Percentiles rank a stretch among this genome's conserved stretches.
These are phyloP conservation scores for Micractinium conductrix DNA, from an alignment of 139 green algal species.

Conservation along the genomic window DNA sequence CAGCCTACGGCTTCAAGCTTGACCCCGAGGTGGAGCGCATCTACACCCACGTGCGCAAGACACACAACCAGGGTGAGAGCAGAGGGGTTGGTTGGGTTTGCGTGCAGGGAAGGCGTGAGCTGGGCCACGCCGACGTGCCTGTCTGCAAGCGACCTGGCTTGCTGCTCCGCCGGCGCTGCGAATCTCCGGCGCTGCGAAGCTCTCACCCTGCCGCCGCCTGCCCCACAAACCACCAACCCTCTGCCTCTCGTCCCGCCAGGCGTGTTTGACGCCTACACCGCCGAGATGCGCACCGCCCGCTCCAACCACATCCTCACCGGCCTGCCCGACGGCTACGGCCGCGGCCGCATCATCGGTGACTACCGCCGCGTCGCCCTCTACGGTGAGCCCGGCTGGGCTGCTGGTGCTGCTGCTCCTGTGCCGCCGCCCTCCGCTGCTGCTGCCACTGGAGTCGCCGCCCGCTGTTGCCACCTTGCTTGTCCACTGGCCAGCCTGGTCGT, in stretches of 20 bases:
- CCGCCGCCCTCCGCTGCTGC: too few relatives aligned
- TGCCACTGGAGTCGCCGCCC: too few relatives aligned
- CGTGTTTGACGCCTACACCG: constrained; percentile 82
- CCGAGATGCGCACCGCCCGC: constrained; percentile 73
- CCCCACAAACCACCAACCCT: neutral
- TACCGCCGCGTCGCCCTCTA: constrained; percentile 83
- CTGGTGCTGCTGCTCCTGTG: neutral
- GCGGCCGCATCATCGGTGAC: constrained; percentile 84
- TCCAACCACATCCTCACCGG: constrained; percentile 76
- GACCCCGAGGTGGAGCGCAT: constrained; percentile 47
- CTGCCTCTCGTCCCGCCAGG: constrained; percentile 12
- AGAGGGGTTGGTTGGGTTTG: too few relatives aligned
- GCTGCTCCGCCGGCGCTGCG: too few relatives aligned
- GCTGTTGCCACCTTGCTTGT: too few relatives aligned
- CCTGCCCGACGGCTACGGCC: constrained; percentile 78
- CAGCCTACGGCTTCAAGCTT: constrained; percentile 52
- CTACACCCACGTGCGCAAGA: constrained; percentile 71
- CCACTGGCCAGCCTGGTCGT: too few relatives aligned
- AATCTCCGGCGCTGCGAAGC: too few relatives aligned
- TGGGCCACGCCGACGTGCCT: too few relatives aligned
- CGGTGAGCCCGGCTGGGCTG: constrained; percentile 31
- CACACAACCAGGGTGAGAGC: constrained; percentile 66
- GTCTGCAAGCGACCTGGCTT: too few relatives aligned
- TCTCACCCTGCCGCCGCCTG: too few relatives aligned
- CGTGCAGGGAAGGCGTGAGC: too few relatives aligned